phyloP scores from a whole-genome alignment of 1,284 basidiomycete genomes.

The Puccinia horiana region DNA sequence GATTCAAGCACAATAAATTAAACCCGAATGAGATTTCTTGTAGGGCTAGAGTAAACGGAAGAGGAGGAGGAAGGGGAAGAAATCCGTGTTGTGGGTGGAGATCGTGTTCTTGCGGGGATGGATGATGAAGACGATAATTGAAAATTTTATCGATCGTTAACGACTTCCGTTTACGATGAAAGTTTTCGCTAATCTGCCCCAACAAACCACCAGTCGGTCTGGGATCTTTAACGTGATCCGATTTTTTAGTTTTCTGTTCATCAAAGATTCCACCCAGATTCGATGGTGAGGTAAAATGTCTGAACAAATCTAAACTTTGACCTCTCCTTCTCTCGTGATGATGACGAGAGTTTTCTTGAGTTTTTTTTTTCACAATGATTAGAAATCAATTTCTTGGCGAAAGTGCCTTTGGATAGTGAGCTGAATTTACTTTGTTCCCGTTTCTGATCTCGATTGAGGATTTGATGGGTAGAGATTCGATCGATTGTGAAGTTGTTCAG shows the following conservation, averaged over 20 bases:
- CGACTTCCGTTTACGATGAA: not conserved
- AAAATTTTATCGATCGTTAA: not conserved
- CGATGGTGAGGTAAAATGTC: not conserved
- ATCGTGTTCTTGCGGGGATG: not conserved
- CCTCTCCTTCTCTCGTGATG: not conserved
- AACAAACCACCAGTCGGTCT: not conserved
- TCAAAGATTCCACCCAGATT: not conserved
- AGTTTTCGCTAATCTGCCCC: not conserved
- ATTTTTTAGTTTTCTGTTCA: not conserved
- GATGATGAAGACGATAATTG: not conserved
- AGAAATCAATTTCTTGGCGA: not conserved
- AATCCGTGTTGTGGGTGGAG: not conserved
- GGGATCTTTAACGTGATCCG: not conserved
- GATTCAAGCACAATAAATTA: not conserved
- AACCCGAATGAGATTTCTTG: conserved; percentile 6
- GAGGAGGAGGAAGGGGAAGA: not conserved
- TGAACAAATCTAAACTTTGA: not conserved
- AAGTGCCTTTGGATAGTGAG: not conserved
- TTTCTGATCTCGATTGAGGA: not conserved
- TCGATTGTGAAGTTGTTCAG: not conserved
- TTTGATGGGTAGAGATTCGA: not conserved
- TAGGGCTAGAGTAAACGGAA: not conserved
- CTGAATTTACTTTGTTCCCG: not conserved
- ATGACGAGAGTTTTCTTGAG: not conserved
- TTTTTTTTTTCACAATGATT: not conserved